Conservation (phyloP, 768 basidiomycete species). For the Guyanaporus albipodus region DNA sequence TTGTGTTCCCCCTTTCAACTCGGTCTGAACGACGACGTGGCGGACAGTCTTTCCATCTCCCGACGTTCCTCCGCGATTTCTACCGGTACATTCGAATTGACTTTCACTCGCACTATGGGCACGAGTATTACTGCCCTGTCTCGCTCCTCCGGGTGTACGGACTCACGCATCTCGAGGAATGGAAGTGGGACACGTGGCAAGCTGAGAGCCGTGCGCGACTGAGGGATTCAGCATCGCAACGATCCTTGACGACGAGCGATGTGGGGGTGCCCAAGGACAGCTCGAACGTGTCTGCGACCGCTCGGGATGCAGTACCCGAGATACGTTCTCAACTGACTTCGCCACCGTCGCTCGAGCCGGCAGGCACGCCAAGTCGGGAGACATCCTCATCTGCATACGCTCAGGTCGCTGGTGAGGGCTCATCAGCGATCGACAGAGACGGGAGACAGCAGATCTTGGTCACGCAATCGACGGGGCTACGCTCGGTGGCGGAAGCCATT, state of each 20-base stretch:
- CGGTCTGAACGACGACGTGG: not conserved
- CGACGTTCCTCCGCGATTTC: slow-evolving; percentile 71
- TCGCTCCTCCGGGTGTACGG: slow-evolving; percentile 92
- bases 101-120: slow-evolving; percentile 89
- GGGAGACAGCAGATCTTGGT: not conserved
- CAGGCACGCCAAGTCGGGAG: not conserved
- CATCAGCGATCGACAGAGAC: not conserved
- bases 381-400: not conserved
- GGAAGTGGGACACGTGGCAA: slow-evolving; percentile 89
- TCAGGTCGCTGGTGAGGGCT: not conserved
- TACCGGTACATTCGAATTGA: slow-evolving; percentile 94
- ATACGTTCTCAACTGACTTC: not conserved
- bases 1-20: not conserved
- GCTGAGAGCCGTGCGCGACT: slow-evolving; percentile 55
- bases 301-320: not conserved
- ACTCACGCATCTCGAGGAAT: slow-evolving; percentile 92
- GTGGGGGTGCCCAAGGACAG: not conserved
- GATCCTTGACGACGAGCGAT: slow-evolving; percentile 1
- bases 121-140: slow-evolving; percentile 94
- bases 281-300: slow-evolving; percentile 3
- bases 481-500: slow-evolving; percentile 22
- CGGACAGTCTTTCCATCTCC: slow-evolving; percentile 78
- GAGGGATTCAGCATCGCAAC: slow-evolving; percentile 27
- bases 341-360: not conserved
- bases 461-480: not conserved